These are phyloP conservation scores for Lumnitzera racemosa DNA, from an alignment of 345 rosid species.

Conservation along the genomic window DNA sequence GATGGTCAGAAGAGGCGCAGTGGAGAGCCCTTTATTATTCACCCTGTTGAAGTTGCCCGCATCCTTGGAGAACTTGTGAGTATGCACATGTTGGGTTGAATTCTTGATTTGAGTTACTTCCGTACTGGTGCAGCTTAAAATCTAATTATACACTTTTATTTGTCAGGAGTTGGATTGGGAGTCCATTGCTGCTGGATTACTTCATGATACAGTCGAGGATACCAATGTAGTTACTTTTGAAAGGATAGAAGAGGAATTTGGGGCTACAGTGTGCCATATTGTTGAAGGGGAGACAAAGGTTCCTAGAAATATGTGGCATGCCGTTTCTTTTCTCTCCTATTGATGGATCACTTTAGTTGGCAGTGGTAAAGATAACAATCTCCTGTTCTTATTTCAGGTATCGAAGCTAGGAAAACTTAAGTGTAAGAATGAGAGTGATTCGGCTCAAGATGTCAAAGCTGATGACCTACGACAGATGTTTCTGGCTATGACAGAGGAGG, in stretches of 20 bases:
- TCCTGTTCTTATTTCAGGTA: conserved; percentile 38
- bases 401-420: conserved; percentile 92
- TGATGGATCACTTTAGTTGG: conserved; percentile 1
- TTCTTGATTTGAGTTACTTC: background rate
- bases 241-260: conserved; percentile 87
- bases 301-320: conserved; percentile 9
- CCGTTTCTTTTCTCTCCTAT: background rate
- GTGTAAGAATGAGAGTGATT: conserved; percentile 60
- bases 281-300: conserved; percentile 99
- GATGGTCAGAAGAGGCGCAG: conserved; percentile 95
- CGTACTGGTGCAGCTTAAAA: conserved; percentile 11
- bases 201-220: conserved; percentile 98
- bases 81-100: conserved; percentile 1
- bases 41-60: conserved; percentile 97
- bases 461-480: conserved; percentile 99
- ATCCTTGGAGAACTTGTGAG: conserved; percentile 98
- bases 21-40: conserved; percentile 96
- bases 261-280: conserved; percentile 80
- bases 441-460: conserved; percentile 95
- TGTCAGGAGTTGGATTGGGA: conserved; percentile 96
- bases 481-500: conserved; percentile 98
- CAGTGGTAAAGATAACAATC: background rate
- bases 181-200: conserved; percentile 90
- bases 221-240: conserved; percentile 86
- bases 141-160: conserved; percentile 16